phyloP scores from a whole-genome alignment of 148 eudicot species.

The Persicaria tinctoria region DNA sequence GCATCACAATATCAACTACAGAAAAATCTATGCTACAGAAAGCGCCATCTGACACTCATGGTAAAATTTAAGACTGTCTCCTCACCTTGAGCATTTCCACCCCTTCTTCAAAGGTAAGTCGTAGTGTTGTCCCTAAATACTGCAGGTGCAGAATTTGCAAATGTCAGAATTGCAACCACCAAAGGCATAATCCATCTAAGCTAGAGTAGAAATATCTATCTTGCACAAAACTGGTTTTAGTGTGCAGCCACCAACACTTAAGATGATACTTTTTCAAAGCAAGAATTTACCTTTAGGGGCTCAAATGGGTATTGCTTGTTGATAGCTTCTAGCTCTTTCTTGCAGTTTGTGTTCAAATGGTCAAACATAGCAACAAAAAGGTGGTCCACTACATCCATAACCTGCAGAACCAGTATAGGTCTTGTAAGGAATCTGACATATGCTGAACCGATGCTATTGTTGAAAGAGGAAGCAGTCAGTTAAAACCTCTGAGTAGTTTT shows the following conservation, averaged over 20 bases:
- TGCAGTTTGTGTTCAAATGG: conserved; percentile 51
- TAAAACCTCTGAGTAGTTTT: conserved; percentile 80
- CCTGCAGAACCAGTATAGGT: conserved; percentile 40
- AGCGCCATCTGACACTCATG: not conserved
- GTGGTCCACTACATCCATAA: conserved; percentile 81
- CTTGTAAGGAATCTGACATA: not conserved
- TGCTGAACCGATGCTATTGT: not conserved
- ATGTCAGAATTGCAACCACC: not conserved
- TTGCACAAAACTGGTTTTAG: no score
- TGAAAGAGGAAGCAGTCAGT: not conserved
- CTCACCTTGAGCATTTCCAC: conserved; percentile 81
- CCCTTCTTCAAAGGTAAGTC: conserved; percentile 85
- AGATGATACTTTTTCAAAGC: not conserved
- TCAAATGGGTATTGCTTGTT: conserved; percentile 65
- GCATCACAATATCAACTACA: no score
- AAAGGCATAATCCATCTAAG: not conserved
- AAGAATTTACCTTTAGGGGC: conserved; percentile 53
- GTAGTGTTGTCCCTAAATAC: conserved; percentile 70
- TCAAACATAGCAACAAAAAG: conserved; percentile 80
- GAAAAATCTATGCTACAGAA: not conserved
- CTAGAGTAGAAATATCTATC: not conserved
- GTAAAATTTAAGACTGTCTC: not conserved
- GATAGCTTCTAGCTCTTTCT: conserved; percentile 70
- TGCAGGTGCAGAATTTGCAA: conserved; percentile 25
- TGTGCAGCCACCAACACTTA: no score